Percentiles rank a stretch among this genome's conserved stretches.
phyloP scores from a whole-genome alignment of 2,329 filamentous ascomycete species.

The Nothophaeocryptopus gaeumannii region DNA sequence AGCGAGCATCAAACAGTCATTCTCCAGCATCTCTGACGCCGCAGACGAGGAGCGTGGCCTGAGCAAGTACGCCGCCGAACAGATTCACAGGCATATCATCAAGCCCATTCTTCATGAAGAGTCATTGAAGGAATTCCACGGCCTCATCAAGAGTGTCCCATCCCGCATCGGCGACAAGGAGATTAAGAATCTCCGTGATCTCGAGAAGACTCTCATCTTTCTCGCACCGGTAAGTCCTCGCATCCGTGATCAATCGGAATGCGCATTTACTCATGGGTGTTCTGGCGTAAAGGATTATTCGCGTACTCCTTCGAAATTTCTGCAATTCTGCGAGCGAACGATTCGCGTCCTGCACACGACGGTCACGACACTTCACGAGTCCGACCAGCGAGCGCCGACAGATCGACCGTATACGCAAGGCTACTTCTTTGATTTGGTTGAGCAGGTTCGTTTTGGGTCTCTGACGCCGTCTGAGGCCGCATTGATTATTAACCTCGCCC shows the following conservation, averaged over 20 bases:
- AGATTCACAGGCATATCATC: conserved; percentile 77
- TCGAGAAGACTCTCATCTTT: conserved; percentile 90
- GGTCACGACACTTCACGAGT: conserved; percentile 79
- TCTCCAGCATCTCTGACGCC: conserved; percentile 38
- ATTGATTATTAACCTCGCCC: conserved; percentile 25
- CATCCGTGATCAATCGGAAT: conserved; percentile 49
- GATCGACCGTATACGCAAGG: conserved; percentile 92
- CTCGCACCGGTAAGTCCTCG: conserved; percentile 82
- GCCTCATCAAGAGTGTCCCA: conserved; percentile 74
- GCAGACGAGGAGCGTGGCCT: conserved; percentile 52
- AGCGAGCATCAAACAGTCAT: conserved; percentile 45
- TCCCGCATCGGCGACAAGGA: conserved; percentile 77
- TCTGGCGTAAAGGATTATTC: conserved; percentile 68
- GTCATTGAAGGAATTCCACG: conserved; percentile 73
- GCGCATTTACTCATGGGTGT: conserved; percentile 66
- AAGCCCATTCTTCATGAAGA: conserved; percentile 72
- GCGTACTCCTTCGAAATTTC: conserved; percentile 69
- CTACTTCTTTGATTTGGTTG: conserved; percentile 94
- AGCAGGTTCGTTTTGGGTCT: conserved; percentile 56
- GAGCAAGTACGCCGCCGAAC: conserved; percentile 66
- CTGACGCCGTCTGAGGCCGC: conserved; percentile 11
- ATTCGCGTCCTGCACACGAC: conserved; percentile 88
- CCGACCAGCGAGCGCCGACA: conserved; percentile 77
- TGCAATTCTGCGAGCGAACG: conserved; percentile 85
- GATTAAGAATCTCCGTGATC: conserved; percentile 85